Base-by-base conservation (phyloP, 2,329 filamentous ascomycete genomes). In the Nothopassalora personata region DNA sequence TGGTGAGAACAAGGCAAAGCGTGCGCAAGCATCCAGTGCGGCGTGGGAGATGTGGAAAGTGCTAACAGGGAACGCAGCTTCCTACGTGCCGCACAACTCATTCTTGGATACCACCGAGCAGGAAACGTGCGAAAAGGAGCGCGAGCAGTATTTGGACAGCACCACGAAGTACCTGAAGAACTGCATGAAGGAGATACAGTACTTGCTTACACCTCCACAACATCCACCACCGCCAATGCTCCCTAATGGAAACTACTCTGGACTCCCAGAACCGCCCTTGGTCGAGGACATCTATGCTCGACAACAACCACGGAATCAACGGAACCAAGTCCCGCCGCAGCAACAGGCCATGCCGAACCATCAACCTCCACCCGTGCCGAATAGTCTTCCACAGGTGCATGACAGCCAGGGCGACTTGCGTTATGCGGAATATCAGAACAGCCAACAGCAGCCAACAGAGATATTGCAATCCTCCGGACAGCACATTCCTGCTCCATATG, bases 181-280 rank as follows among this genome's bases (percentile, higher is more conserved):
- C 73, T 87, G 85, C 69, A 81, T 86, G 53, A 83, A 87, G 65
- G 86, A 88, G 71, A 83, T 88, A 53, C 83, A 84, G 3, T 88
- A 88, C 67, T 82, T 88, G 61, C 79, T 88, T 34, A 83, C 86
- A 52, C 85, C 85, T n/a, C 81, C 84, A 23, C 78, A 81, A 36
- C 83, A 87, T 64, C 81, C 81, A 19, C 81, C 83, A 10, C 82
- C 85, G 43, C 78, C 79, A 53, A 58, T 69, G 54, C 64, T 73
- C 23, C 70, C 71, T 5, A 73, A 72, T 62, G 69, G 71, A 46
- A 66, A 70, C 31, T 69, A 67, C 19, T 68, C 68, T 39, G 71
- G 69, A 31, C 61, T 74, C 13, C 79, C 80, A 31, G 78, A 85
- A 59, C 78, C 80, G 18, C 79, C 80, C 48, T 79, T 81, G 47